Evolutionary conservation across 129 eudicot species (phyloP), one percentile per base, ranked within the genome.

Genomic region (Erigeron canadensis): DNA sequence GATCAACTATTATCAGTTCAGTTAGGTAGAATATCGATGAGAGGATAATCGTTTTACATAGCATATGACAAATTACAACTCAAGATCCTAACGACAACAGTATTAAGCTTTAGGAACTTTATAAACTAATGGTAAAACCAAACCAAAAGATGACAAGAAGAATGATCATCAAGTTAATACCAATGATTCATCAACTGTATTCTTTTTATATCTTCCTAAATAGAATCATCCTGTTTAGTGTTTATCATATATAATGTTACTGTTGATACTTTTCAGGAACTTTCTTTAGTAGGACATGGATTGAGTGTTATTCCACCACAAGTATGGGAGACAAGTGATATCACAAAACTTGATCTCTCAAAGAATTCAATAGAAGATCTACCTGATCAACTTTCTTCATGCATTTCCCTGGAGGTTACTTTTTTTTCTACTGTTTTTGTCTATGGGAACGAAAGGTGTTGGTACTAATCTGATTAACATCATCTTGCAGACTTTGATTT

Each of bases 361-460:
- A 84, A 76, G 75, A 94, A 94, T 77, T 75, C 89, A 15, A 89
- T 94, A 42, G 89, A 86, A 67, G 93, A 81, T 74, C 81, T 90
- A 72, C 97, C 99, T 5, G 18, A 41, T 70, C 84, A 88, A 74
- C 84, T 94, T 60, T 81, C 87, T 17, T 84, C 89, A 63, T 94
- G 97, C 73, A 72, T 76, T 68, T 89, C 94, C 75, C 86, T 94
- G 28, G 96, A 94, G 97, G 99, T 93, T 75, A 50, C 22, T 34
- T 48, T 0, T 41, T 41, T 51, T 34, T 57, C 57, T 65, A 22
- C 63, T 43, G 61, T 50, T 37, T 59, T 53, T 37, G 7, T 42
- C 40, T 70, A 9, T 42, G 45, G 53, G 2, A 11, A 51, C 16
- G 9, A 34, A 63, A 17, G 62, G 50, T 62, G 59, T 23, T 11